A percentile compares a stretch with the other conserved stretches of the same genome.
Conservation (phyloP, 2,329 filamentous ascomycete genomes). For the Exophiala phaeomuriformis region DNA sequence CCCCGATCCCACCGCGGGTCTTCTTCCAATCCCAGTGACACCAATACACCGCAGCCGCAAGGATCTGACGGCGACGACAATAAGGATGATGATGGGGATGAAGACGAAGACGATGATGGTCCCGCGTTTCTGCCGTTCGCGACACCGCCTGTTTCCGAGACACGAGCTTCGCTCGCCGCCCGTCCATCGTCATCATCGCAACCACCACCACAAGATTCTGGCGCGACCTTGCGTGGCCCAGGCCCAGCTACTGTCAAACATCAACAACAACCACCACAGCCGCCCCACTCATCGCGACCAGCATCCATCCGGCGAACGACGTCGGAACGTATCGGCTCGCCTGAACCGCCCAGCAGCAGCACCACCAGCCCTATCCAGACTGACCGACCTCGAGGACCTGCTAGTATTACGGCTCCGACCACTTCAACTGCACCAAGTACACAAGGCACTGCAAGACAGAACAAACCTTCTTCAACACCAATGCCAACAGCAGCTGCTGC, state of each 20-base stretch:
- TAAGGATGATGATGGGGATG: slow-evolving; percentile 11
- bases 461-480: neutral
- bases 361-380: slow-evolving; percentile 18
- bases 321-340: slow-evolving; percentile 26
- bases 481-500: too few species aligned
- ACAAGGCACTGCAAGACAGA: neutral
- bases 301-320: slow-evolving; percentile 28
- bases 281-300: slow-evolving; percentile 22
- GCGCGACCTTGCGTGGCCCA: slow-evolving; percentile 36
- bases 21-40: slow-evolving; percentile 1
- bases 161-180: slow-evolving; percentile 4
- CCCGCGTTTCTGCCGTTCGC: slow-evolving; percentile 42
- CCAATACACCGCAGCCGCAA: slow-evolving; percentile 30
- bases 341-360: slow-evolving; percentile 15
- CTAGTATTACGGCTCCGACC: slow-evolving; percentile 27
- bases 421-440: slow-evolving; percentile 1
- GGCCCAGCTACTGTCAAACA: too few species aligned
- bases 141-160: slow-evolving; percentile 12
- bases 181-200: slow-evolving; percentile 23
- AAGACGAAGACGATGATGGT: slow-evolving; percentile 39
- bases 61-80: slow-evolving; percentile 23
- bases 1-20: slow-evolving; percentile 9
- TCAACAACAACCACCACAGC: slow-evolving; percentile 15
- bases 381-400: slow-evolving; percentile 32
- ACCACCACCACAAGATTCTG: slow-evolving; percentile 32